phyloP scores from a whole-genome alignment of 1,139 yeast genomes.

The Pneumocystis jirovecii region DNA sequence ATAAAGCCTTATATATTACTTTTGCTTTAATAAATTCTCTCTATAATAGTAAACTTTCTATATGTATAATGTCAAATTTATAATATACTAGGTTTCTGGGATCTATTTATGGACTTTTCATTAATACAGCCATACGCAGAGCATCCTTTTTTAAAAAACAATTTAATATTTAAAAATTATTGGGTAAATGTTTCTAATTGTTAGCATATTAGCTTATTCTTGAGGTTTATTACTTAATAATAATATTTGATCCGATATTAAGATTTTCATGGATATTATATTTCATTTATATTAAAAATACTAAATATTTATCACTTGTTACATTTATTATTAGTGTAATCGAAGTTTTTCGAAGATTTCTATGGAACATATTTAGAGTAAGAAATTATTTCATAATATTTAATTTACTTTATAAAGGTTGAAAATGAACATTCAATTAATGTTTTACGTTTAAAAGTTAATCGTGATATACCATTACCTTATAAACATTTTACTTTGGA shows the following conservation, averaged over 20 bases:
- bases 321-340: conserved; percentile 72
- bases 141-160: conserved; percentile 33
- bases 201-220: background rate
- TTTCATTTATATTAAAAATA: conserved; percentile 47
- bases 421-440: conserved; percentile 40
- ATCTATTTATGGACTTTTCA: conserved; percentile 91
- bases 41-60: conserved; percentile 31
- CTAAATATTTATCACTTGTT: conserved; percentile 83
- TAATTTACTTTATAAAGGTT: background rate
- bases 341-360: conserved; percentile 63
- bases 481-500: background rate
- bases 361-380: conserved; percentile 85
- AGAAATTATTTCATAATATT: conserved; percentile 63
- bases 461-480: conserved; percentile 58
- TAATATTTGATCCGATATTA: conserved; percentile 53
- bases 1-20: conserved; percentile 48
- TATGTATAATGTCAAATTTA: background rate
- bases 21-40: conserved; percentile 64
- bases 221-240: conserved; percentile 52
- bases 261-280: conserved; percentile 89
- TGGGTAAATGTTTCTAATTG: background rate
- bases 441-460: conserved; percentile 68
- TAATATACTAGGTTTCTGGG: conserved; percentile 42
- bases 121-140: conserved; percentile 49
- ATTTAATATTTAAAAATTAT: conserved; percentile 31